Conservation (phyloP, 2,329 filamentous ascomycete genomes). For the Alternaria longipes region DNA sequence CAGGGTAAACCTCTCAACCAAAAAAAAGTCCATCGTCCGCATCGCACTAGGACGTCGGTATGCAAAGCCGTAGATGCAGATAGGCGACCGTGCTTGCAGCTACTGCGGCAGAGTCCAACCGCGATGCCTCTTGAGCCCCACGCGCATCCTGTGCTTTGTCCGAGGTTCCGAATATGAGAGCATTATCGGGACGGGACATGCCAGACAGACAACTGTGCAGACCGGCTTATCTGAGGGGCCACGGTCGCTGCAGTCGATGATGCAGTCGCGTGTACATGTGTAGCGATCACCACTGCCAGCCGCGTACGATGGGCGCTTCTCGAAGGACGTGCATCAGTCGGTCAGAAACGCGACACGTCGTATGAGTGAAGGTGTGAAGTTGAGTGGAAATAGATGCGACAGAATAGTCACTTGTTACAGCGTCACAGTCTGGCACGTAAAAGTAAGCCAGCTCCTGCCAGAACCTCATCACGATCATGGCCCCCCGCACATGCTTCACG, state of each 20-base stretch:
- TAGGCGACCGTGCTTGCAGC: conserved; percentile 14
- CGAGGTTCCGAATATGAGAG: conserved; percentile 11
- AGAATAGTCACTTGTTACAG: too few relatives aligned
- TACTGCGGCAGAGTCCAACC: conserved; percentile 25
- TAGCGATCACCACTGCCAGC: conserved; percentile 6
- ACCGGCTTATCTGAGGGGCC: conserved; percentile 14
- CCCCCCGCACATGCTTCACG: not conserved
- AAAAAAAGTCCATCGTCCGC: conserved; percentile 7
- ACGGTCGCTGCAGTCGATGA: conserved; percentile 2
- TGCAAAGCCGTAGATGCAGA: conserved; percentile 15
- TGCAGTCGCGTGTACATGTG: conserved; percentile 9
- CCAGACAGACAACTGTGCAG: conserved; percentile 7
- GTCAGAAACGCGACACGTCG: not conserved
- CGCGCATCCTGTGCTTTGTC: conserved; percentile 22
- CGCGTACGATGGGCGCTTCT: not conserved
- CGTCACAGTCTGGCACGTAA: conserved; percentile 6
- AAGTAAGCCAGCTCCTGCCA: not conserved
- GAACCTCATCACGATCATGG: not conserved
- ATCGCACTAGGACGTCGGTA: conserved; percentile 11
- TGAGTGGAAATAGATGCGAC: too few relatives aligned
- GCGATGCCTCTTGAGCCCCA: conserved; percentile 25
- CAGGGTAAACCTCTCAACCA: conserved; percentile 14
- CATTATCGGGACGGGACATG: conserved; percentile 8
- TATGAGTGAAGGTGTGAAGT: not conserved
- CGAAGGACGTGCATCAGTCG: conserved; percentile 10